A percentile compares a stretch with the other conserved stretches of the same genome.
Conservation (phyloP, 2,329 filamentous ascomycete species). For the Rosellinia necatrix region DNA sequence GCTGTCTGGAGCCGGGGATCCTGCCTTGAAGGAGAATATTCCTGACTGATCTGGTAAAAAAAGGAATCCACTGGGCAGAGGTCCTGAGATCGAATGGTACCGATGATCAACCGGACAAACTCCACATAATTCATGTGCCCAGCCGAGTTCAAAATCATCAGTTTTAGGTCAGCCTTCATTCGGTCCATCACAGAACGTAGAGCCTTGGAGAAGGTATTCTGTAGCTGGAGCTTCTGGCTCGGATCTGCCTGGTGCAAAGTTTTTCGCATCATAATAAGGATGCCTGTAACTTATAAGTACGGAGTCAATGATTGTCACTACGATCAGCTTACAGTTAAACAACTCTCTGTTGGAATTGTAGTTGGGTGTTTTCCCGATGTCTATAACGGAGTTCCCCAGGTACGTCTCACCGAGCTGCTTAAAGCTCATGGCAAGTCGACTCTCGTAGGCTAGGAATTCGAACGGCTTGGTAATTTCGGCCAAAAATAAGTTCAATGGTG, state of each 20-base stretch:
- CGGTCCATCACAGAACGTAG: conserved; percentile 57
- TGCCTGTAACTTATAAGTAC: conserved; percentile 34
- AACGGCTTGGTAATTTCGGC: conserved; percentile 56
- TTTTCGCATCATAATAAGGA: conserved; percentile 56
- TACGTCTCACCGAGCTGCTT: conserved; percentile 49
- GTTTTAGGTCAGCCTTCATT: conserved; percentile 55
- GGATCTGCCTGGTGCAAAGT: conserved; percentile 48
- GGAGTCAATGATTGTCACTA: background rate
- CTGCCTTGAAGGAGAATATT: conserved; percentile 59
- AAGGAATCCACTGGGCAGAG: conserved; percentile 59
- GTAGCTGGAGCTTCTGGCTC: conserved; percentile 43
- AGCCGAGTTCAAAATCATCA: conserved; percentile 40
- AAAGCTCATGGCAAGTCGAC: conserved; percentile 53
- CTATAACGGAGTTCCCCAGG: conserved; percentile 46
- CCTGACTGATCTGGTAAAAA: conserved; percentile 60
- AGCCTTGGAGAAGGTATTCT: conserved; percentile 48
- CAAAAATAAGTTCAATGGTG: conserved; percentile 57
- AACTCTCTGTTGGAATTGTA: conserved; percentile 55
- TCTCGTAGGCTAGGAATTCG: conserved; percentile 52
- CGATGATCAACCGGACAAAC: conserved; percentile 58
- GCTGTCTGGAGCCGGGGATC: conserved; percentile 63
- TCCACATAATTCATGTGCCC: conserved; percentile 54
- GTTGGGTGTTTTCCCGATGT: conserved; percentile 46
- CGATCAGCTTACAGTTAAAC: conserved; percentile 49
- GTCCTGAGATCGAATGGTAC: conserved; percentile 59